phyloP scores from a whole-genome alignment of 257 asterid species.

The Nicotiana tabacum region DNA sequence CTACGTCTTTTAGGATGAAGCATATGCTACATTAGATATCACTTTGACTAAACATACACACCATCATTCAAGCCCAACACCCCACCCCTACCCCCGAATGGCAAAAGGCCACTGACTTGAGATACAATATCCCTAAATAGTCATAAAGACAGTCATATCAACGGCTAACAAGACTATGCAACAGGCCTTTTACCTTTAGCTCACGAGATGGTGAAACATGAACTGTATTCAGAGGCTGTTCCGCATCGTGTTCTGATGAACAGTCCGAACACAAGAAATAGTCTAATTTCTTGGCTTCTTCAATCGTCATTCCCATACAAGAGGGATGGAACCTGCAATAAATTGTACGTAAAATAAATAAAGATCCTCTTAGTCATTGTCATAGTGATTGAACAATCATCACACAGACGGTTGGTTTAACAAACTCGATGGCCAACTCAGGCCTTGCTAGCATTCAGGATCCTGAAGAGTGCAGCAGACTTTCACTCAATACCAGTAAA shows the following conservation, averaged over 20 bases:
- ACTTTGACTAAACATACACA: no score
- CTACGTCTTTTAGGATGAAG: background rate
- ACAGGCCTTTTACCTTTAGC: background rate
- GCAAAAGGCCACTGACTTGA: background rate
- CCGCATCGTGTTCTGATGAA: conserved; percentile 64
- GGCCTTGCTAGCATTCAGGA: background rate
- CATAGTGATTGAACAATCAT: no score
- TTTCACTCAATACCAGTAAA: background rate
- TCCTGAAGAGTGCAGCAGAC: background rate
- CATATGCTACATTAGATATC: background rate
- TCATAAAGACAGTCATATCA: background rate
- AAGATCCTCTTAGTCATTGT: no score
- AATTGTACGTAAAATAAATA: no score
- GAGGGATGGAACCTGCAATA: conserved; percentile 74
- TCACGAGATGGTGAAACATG: conserved; percentile 51
- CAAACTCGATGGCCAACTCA: background rate
- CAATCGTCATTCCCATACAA: conserved; percentile 49
- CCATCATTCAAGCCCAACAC: no score
- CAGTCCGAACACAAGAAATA: conserved; percentile 77
- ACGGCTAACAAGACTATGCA: background rate
- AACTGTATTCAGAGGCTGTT: conserved; percentile 50
- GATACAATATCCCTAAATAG: background rate
- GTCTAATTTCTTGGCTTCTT: conserved; percentile 46
- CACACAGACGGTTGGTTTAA: no score
- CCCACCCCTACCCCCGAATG: no score